Evolutionary conservation across 768 basidiomycete genomes (phyloP).

Genomic region (Naganishia vishniacii): DNA sequence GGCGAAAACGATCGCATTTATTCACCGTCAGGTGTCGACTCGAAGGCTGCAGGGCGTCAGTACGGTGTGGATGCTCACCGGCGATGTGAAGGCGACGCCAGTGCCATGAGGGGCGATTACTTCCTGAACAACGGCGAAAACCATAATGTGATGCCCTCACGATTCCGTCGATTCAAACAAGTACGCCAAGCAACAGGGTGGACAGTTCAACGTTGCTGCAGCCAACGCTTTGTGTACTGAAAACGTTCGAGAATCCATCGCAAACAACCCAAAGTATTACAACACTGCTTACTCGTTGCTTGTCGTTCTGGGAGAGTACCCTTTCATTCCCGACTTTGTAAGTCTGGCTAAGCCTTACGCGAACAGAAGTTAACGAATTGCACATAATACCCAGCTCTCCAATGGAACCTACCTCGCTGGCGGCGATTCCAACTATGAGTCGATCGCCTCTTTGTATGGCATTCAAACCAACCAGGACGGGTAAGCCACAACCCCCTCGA

Average conservation of each 20-base stretch:
- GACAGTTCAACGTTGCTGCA: slow-evolving; percentile 24
- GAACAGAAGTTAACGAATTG: no score
- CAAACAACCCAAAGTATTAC: slow-evolving; percentile 27
- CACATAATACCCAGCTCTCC: slow-evolving; percentile 20
- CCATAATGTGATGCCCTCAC: slow-evolving; percentile 28
- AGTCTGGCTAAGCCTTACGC: no score
- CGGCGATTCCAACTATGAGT: slow-evolving; percentile 3
- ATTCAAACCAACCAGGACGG: slow-evolving; percentile 22
- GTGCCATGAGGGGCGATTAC: slow-evolving; percentile 25
- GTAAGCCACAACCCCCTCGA: background rate
- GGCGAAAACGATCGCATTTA: slow-evolving; percentile 29
- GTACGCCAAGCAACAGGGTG: slow-evolving; percentile 26
- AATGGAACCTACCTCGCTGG: slow-evolving; percentile 5
- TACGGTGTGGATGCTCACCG: slow-evolving; percentile 28
- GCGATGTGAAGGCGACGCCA: slow-evolving; percentile 28
- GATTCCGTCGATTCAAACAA: slow-evolving; percentile 27
- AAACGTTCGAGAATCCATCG: slow-evolving; percentile 25
- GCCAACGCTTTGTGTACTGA: slow-evolving; percentile 23
- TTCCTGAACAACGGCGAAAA: slow-evolving; percentile 28
- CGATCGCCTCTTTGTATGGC: slow-evolving; percentile 12
- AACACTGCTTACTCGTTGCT: slow-evolving; percentile 23
- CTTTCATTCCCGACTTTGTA: slow-evolving; percentile 13
- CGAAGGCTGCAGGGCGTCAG: slow-evolving; percentile 26
- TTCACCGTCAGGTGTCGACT: slow-evolving; percentile 23
- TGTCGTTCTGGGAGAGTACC: slow-evolving; percentile 6